Conservation (phyloP, 208 protist genomes). For the Leishmania amazonensis region DNA sequence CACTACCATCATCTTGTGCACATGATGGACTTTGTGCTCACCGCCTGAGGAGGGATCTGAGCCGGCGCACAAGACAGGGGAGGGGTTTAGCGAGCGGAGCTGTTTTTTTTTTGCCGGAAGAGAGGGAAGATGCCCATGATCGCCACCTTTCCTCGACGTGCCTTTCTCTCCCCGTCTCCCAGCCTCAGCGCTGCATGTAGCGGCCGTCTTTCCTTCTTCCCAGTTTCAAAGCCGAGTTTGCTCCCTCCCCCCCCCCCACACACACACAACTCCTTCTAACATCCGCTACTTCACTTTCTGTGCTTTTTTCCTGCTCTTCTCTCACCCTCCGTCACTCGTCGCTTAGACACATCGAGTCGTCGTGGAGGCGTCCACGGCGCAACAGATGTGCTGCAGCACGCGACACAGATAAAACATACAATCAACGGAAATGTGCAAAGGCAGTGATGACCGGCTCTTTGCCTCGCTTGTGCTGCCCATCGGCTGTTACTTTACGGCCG, state of each 20-base stretch:
- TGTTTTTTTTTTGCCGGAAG: not conserved
- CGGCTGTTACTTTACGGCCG: not conserved
- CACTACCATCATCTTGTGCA: slow-evolving; percentile 13
- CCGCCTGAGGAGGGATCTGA: not conserved
- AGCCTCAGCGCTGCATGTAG: not conserved
- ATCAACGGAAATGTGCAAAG: not conserved
- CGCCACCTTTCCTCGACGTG: not conserved
- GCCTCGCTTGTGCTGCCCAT: not conserved
- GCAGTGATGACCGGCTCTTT: not conserved
- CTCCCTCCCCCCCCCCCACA: not conserved
- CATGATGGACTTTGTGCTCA: slow-evolving; percentile 18
- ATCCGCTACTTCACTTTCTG: not conserved
- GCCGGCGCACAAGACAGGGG: not conserved
- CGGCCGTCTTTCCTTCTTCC: not conserved
- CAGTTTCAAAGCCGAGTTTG: not conserved
- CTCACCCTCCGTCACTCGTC: not conserved
- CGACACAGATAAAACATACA: not conserved
- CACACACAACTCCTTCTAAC: not conserved
- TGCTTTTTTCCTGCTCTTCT: slow-evolving; percentile 5
- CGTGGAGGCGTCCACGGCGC: not conserved
- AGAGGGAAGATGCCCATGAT: not conserved
- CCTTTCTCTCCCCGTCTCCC: not conserved
- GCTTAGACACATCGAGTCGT: not conserved
- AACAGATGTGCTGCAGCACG: not conserved
- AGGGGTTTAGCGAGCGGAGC: not conserved